Base-by-base conservation (phyloP, 2,329 filamentous ascomycete species). In the Hypoxylon sp. region DNA sequence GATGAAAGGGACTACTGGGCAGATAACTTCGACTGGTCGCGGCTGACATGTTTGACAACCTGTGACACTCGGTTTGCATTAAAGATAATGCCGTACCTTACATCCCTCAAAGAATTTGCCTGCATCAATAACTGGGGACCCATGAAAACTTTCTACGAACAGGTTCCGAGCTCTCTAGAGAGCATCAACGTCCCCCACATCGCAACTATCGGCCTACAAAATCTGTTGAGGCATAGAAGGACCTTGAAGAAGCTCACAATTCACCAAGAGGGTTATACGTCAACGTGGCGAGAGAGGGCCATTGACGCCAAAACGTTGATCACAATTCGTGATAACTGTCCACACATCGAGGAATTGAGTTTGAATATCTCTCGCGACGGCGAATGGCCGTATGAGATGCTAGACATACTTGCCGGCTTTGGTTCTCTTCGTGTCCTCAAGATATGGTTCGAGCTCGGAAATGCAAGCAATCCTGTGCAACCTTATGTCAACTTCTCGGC, bases 361-460 rank as follows among this genome's bases (percentile, higher is more conserved):
- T n/a, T 67, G 19, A 55, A 63, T 23, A 21, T 69, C 5, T 19
- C 46, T 19, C 55, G 60, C 5, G 32, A 57, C 19, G 43, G 29
- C 5, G 37, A 46, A 6, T 69, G 60, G 60, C 67, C 67, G 11
- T 61, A 56, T n/a, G 46, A 53, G 11, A 41, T 47, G 5, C 30
- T 69, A 0, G 56, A 61, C 16, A 53, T 51, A 29, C 39, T 63
- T 8, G 55, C 55, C 14, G 39, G 25, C 25, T 66, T 69, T 23
- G 34, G 32, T 4, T 53, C 34, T n/a, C 63, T 69, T 3, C 55
- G 60, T 5, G n/a, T 2, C 9, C 60, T 67, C 6, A 58, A 19
- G 14, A 27, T 67, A 23, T 67, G 41, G 48, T 69, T 63, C 47
- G 59, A 69, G 47, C 59, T 69, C 27, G 63, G 63, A 16, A 9